These are phyloP conservation scores for Penicillium verrucosum DNA, from an alignment of 2,329 filamentous ascomycete species.

Conservation along the genomic window DNA sequence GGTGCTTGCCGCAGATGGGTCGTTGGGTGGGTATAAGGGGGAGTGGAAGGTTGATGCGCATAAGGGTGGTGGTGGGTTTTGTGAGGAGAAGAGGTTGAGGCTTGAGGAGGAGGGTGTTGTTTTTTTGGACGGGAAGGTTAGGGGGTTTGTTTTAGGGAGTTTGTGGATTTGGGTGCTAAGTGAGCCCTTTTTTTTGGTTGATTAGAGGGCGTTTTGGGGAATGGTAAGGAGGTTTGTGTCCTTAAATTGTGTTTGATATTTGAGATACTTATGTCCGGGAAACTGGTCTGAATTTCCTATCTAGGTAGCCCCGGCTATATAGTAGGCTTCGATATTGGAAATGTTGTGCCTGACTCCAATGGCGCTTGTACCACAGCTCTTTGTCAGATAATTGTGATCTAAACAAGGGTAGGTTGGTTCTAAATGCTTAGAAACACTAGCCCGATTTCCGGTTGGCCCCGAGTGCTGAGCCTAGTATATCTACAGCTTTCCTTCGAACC, in stretches of 20 bases:
- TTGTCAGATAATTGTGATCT: neutral
- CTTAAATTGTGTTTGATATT: neutral
- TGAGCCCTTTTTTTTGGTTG: neutral
- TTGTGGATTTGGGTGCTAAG: conserved; percentile 24
- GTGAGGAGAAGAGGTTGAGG: conserved; percentile 37
- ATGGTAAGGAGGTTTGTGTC: neutral
- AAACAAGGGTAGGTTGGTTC: neutral
- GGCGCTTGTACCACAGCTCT: neutral
- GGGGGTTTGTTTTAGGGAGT: conserved; percentile 33
- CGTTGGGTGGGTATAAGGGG: conserved; percentile 52
- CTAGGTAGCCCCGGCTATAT: neutral
- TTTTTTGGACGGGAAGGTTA: conserved; percentile 31
- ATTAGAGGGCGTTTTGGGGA: neutral
- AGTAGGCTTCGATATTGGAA: no score
- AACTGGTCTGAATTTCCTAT: neutral
- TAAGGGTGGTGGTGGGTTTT: conserved; percentile 27
- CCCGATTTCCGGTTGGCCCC: no score
- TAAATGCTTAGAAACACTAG: no score
- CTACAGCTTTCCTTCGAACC: no score
- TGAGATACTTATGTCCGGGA: neutral
- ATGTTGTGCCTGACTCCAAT: no score
- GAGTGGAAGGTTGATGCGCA: conserved; percentile 47
- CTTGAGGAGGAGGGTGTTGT: conserved; percentile 36
- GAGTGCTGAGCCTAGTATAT: no score
- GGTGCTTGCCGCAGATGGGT: conserved; percentile 69